Conservation (phyloP, 371 early-diverging fungal genomes). For the Saksenaea vasiformis region DNA sequence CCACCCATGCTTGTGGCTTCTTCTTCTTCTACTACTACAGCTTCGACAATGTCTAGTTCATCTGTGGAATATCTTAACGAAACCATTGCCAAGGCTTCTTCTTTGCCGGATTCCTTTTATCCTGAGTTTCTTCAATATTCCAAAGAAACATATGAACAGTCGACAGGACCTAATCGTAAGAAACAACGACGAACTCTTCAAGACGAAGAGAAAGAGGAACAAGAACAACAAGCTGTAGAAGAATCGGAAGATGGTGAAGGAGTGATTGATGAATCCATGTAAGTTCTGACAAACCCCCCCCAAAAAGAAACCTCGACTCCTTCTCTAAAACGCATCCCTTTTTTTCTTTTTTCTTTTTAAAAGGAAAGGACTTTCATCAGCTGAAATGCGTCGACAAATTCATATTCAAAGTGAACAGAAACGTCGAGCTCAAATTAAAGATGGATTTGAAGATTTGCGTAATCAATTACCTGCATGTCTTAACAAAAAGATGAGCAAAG, state of each 20-base stretch:
- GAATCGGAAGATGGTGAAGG: conserved; percentile 26
- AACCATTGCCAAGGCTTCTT: conserved; percentile 39
- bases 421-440: conserved; percentile 52
- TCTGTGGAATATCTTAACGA: conserved; percentile 36
- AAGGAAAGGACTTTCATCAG: conserved; percentile 16
- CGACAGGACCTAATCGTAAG: conserved; percentile 32
- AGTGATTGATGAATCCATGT: conserved; percentile 7
- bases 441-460: conserved; percentile 37
- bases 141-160: conserved; percentile 39
- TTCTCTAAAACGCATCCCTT: not conserved
- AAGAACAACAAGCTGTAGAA: conserved; percentile 16
- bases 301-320: too few relatives aligned
- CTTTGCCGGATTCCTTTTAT: conserved; percentile 38
- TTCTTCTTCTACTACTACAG: conserved; percentile 37
- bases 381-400: conserved; percentile 45
- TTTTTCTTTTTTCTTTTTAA: not conserved
- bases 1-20: conserved; percentile 48
- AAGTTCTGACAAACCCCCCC: not conserved
- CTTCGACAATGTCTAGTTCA: conserved; percentile 36
- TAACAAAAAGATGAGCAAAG: conserved; percentile 41
- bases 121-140: conserved; percentile 40
- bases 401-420: conserved; percentile 56
- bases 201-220: conserved; percentile 16
- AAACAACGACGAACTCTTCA: conserved; percentile 22
- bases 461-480: conserved; percentile 35